phyloP scores from a whole-genome alignment of 345 rosid genomes.

The Geranium rotundifolium region DNA sequence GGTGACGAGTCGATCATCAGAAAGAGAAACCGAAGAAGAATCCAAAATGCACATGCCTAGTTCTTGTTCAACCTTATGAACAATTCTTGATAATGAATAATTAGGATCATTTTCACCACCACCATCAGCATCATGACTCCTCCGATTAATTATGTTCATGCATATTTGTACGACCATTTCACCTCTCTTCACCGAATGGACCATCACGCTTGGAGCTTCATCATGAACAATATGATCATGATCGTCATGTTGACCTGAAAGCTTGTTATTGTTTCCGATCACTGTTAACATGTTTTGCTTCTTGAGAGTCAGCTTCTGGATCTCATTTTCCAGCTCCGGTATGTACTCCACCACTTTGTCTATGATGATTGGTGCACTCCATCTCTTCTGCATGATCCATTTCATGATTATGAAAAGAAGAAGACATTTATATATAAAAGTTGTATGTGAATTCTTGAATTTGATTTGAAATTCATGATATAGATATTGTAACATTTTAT shows the following conservation, averaged over 20 bases:
- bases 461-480: too few species aligned
- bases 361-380: constrained; percentile 17
- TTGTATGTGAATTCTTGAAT: too few species aligned
- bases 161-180: constrained; percentile 22
- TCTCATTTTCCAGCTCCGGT: constrained; percentile 23
- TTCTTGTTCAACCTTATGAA: constrained; percentile 23
- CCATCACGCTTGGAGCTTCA: constrained; percentile 11
- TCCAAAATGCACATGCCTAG: constrained; percentile 12
- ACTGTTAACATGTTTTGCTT: constrained; percentile 14
- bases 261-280: not conserved
- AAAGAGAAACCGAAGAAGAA: constrained; percentile 18
- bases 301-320: constrained; percentile 15
- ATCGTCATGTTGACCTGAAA: not conserved
- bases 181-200: constrained; percentile 19
- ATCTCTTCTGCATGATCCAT: constrained; percentile 15
- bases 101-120: not conserved
- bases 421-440: too few species aligned
- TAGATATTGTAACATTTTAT: too few species aligned
- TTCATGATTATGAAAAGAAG: too few species aligned
- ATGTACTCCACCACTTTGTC: constrained; percentile 26
- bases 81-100: constrained; percentile 9
- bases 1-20: constrained; percentile 13
- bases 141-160: constrained; percentile 8
- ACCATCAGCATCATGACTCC: not conserved
- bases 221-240: not conserved